phyloP scores from a whole-genome alignment of 2,329 filamentous ascomycete species.

The Geosmithia morbida region DNA sequence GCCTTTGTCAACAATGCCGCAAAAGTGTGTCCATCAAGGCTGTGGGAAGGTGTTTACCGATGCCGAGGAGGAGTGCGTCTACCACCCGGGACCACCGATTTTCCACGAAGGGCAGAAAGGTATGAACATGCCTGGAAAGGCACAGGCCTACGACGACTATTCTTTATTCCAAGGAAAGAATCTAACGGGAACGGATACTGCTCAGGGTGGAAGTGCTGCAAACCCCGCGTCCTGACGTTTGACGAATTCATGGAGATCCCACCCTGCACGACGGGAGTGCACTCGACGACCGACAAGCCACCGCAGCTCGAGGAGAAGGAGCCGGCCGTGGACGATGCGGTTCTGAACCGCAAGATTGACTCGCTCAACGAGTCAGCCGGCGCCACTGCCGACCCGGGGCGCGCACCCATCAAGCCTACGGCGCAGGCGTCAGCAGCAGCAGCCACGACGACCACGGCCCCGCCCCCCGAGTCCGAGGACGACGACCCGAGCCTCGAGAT shows the following conservation, averaged over 20 bases:
- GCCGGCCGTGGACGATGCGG: conserved; percentile 21
- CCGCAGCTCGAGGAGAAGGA: conserved; percentile 50
- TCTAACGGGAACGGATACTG: neutral
- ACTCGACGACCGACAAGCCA: conserved; percentile 70
- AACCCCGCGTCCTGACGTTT: conserved; percentile 88
- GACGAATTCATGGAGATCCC: conserved; percentile 92
- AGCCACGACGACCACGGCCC: conserved; percentile 36
- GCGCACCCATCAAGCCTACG: conserved; percentile 20
- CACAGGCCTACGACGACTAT: too few relatives aligned
- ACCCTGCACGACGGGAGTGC: conserved; percentile 84
- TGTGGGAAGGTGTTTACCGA: conserved; percentile 83
- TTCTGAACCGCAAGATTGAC: conserved; percentile 31
- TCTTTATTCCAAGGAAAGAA: too few relatives aligned
- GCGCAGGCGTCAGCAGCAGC: conserved; percentile 21
- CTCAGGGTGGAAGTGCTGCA: conserved; percentile 98
- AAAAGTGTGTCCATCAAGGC: conserved; percentile 92
- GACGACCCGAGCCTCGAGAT: conserved; percentile 68
- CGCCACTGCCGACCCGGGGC: conserved; percentile 23
- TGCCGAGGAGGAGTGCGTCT: conserved; percentile 68
- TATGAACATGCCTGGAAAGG: too few relatives aligned
- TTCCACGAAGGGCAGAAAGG: conserved; percentile 99
- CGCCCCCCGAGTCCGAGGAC: conserved; percentile 66
- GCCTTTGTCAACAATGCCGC: conserved; percentile 35
- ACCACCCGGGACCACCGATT: conserved; percentile 85
- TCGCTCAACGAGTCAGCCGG: conserved; percentile 32